phyloP scores from a whole-genome alignment of 768 basidiomycete genomes.

The Psilocybe tampanensis region DNA sequence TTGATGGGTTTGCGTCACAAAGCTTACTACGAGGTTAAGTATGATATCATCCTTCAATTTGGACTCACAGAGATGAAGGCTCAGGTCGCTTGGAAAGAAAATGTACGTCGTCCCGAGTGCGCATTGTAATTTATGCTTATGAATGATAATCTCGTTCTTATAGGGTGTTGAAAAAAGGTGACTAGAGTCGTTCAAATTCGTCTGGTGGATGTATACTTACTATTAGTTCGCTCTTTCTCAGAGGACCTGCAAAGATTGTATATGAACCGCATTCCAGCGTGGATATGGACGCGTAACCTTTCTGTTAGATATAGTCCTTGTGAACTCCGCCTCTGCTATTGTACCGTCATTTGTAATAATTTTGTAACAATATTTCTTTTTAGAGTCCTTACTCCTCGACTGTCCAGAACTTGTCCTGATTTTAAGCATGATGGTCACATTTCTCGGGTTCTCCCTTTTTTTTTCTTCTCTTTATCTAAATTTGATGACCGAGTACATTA shows the following conservation, averaged over 20 bases:
- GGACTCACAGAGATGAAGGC: slow-evolving; percentile 52
- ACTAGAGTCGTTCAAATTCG: neutral
- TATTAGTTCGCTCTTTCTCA: neutral
- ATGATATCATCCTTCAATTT: slow-evolving; percentile 44
- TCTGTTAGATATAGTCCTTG: no score
- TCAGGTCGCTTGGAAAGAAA: slow-evolving; percentile 46
- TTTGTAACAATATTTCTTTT: no score
- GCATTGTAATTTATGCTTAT: neutral
- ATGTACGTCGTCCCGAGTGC: slow-evolving; percentile 26
- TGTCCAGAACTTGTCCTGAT: no score
- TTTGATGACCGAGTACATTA: no score
- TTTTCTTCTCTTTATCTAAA: no score
- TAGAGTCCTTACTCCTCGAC: no score
- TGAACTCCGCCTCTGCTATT: no score
- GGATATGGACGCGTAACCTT: no score
- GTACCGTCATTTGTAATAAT: no score
- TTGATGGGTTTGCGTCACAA: slow-evolving; percentile 11
- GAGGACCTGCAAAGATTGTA: slow-evolving; percentile 28
- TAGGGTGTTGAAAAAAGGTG: slow-evolving; percentile 41
- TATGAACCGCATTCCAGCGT: slow-evolving; percentile 16
- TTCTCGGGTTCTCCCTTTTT: no score
- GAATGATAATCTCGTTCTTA: slow-evolving; percentile 1
- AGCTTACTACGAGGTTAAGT: slow-evolving; percentile 30
- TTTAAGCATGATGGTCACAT: no score
- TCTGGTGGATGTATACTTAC: neutral